These are phyloP conservation scores for Brettanomyces nanus DNA, from an alignment of 805 yeast species.

Conservation along the genomic window DNA sequence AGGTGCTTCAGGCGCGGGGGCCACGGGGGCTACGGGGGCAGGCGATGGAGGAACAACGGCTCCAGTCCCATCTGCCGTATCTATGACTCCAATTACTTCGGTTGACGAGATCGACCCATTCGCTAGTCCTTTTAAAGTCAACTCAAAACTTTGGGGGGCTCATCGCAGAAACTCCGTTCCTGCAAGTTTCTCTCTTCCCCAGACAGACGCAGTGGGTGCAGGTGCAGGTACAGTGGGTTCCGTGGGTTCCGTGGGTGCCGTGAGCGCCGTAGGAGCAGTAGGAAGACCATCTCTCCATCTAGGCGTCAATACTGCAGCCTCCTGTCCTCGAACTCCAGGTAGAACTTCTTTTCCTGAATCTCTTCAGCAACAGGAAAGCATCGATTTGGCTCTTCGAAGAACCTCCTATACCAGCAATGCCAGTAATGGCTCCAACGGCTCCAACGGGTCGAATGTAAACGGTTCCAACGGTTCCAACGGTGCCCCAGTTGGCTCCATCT, in stretches of 20 bases:
- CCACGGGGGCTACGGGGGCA: conserved; percentile 27
- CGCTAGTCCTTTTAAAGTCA: conserved; percentile 19
- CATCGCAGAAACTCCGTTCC: not conserved
- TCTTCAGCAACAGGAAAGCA: conserved; percentile 3
- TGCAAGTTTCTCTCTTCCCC: not conserved
- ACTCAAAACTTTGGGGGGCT: conserved; percentile 16
- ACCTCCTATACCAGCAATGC: conserved; percentile 2
- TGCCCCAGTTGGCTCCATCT: not conserved
- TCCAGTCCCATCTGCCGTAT: too few species aligned
- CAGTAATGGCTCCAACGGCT: not conserved
- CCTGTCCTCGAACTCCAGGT: conserved; percentile 2
- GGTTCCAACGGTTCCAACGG: not conserved
- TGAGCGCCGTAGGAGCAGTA: too few species aligned
- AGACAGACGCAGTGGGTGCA: conserved; percentile 1
- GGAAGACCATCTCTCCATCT: not conserved
- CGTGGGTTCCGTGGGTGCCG: too few species aligned
- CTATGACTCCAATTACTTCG: not conserved
- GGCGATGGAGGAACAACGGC: conserved; percentile 12
- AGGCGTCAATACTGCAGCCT: not conserved
- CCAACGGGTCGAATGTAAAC: too few species aligned
- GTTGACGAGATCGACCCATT: conserved; percentile 7
- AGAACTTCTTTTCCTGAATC: not conserved
- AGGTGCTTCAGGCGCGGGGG: not conserved
- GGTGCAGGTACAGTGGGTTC: too few species aligned
- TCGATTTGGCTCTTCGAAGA: conserved; percentile 1